Evolutionary conservation across 2,329 filamentous ascomycete species (phyloP), one percentile per base, ranked within the genome.

Genomic region (Fusarium gaditjirri): DNA sequence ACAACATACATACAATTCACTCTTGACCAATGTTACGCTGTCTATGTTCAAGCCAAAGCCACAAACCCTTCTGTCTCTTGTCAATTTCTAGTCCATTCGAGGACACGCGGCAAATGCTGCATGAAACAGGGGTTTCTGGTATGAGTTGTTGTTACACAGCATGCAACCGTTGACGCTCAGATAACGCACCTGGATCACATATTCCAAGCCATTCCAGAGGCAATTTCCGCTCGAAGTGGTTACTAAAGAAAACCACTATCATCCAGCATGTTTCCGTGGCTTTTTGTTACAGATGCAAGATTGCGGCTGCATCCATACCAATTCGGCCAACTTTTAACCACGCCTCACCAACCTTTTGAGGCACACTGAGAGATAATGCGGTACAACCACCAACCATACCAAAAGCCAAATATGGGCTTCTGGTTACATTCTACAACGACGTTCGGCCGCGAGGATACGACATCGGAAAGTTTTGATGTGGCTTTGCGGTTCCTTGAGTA

Each of bases 381-480:
- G 70, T 73, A 54, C 67, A 56, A 63, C 67, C 71, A 74, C 68
- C 52, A 49, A 50, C 70, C 50, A 59, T 36, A 64, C 38, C 57
- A 46, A 31, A 36, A 36, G 53, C 35, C 44, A 43, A 35, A 53
- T 41, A 59, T 41, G 25, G 39, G 39, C 41, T 46, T 31, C 14
- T 35, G 19, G 65, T 59, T 74, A 44, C 73, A 73, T 72, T 52
- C 25, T 61, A 38, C 43, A 50, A 39, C 41, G 25, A 23, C 16
- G 29, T 44, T 62, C 64, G 61, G 61, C 46, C 55, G 47, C 44
- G 62, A 72, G 54, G 59, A 71, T 76, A 63, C 68, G 72, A 75
- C 70, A 62, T 75, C 68, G 74, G 65, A 56, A 35, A 35, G 39
- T 47, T 56, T 60, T 35, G 46, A 58, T 63, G 46, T 60, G 60